These are phyloP conservation scores for Arabidopsis suecica DNA, from an alignment of 345 rosid genomes.

Conservation along the genomic window DNA sequence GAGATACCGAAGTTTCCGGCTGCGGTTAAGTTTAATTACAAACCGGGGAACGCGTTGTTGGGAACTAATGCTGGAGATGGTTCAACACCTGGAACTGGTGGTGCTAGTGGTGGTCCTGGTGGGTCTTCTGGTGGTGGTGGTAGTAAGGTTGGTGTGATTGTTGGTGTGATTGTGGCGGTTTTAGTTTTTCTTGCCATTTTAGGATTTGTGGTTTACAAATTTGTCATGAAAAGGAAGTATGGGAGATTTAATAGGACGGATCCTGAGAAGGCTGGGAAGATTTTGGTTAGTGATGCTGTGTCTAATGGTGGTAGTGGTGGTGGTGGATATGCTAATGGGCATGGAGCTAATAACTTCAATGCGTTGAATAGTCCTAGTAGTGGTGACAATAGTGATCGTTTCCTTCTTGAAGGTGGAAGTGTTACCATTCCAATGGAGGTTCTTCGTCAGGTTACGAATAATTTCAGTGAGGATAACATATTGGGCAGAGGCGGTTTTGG, in stretches of 20 bases:
- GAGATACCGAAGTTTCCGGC: constrained; percentile 50
- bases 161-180: constrained; percentile 53
- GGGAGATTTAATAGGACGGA: constrained; percentile 52
- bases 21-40: constrained; percentile 49
- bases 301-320: constrained; percentile 35
- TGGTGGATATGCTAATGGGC: constrained; percentile 39
- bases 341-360: constrained; percentile 50
- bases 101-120: constrained; percentile 22
- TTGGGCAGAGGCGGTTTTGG: constrained; percentile 93
- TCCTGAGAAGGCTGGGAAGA: constrained; percentile 52
- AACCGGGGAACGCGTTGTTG: constrained; percentile 58
- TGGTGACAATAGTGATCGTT: constrained; percentile 60
- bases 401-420: constrained; percentile 65
- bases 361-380: constrained; percentile 65
- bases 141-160: constrained; percentile 54
- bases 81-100: constrained; percentile 35
- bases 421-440: constrained; percentile 71
- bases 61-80: constrained; percentile 49
- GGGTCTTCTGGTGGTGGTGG: constrained; percentile 41
- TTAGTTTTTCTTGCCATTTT: constrained; percentile 53
- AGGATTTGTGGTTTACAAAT: constrained; percentile 58
- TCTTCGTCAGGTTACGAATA: constrained; percentile 68
- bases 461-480: constrained; percentile 70
- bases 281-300: constrained; percentile 48
- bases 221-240: constrained; percentile 48